phyloP scores from a whole-genome alignment of 306 rosid genomes.

The Begonia fuchsioides region DNA sequence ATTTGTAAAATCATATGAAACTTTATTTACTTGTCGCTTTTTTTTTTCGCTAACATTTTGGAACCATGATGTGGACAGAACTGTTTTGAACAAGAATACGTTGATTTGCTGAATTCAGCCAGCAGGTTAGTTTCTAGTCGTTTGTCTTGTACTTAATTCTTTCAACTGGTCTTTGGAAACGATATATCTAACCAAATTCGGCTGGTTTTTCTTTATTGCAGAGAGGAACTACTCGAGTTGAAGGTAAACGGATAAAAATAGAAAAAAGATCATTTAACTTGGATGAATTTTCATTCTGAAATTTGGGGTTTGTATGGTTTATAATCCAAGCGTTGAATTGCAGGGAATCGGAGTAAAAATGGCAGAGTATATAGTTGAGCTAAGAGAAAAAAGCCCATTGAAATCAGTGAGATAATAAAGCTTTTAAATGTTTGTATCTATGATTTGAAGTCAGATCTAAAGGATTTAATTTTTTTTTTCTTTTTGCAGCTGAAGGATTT shows the following conservation, averaged over 20 bases:
- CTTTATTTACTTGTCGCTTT: not conserved
- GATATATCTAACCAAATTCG: too few relatives aligned
- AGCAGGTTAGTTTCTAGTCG: conserved; percentile 42
- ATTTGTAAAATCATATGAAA: not conserved
- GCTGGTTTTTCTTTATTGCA: not conserved
- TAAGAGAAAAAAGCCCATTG: conserved; percentile 68
- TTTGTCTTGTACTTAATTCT: not conserved
- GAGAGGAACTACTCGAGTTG: not conserved
- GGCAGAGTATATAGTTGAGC: conserved; percentile 74
- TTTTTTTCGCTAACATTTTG: not conserved
- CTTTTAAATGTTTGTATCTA: not conserved
- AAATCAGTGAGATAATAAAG: conserved; percentile 58
- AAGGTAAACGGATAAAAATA: not conserved
- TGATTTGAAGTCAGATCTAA: not conserved
- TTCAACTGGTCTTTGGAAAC: too few relatives aligned
- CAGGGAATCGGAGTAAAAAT: conserved; percentile 81
- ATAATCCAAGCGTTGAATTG: not conserved
- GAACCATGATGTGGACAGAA: conserved; percentile 24
- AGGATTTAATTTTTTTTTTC: not conserved
- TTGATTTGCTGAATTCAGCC: conserved; percentile 69
- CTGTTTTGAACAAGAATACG: conserved; percentile 53
- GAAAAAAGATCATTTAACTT: too few relatives aligned
- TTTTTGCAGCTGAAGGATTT: conserved; percentile 52
- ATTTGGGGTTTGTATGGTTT: too few relatives aligned
- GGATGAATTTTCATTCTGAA: not conserved